Conservation (phyloP, 192 early-diverging fungal species). For the Entomortierella chlamydospora region DNA sequence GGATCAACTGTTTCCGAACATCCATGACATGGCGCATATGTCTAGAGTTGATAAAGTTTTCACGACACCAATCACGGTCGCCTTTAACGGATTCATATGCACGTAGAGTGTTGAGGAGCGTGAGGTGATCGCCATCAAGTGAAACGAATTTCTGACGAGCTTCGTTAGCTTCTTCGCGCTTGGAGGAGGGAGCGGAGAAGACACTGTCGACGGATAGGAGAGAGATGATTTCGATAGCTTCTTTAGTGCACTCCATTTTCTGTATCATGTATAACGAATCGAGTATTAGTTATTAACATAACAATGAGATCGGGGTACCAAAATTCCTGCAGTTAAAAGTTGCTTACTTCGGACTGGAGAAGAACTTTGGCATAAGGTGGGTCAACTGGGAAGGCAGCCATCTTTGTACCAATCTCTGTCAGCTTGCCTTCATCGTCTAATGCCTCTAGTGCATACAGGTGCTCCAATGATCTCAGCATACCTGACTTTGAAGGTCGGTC, state of each 20-base stretch:
- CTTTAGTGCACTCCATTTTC: conserved; percentile 81
- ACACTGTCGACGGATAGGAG: conserved; percentile 92
- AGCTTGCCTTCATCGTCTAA: conserved; percentile 85
- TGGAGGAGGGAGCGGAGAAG: conserved; percentile 89
- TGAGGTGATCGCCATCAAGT: conserved; percentile 94
- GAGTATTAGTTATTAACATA: too few species aligned
- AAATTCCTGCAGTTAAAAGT: too few species aligned
- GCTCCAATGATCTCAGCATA: conserved; percentile 87
- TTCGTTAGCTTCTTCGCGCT: conserved; percentile 85
- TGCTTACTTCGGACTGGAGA: conserved; percentile 75
- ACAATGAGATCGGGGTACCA: too few species aligned
- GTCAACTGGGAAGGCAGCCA: conserved; percentile 94
- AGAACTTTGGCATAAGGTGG: conserved; percentile 91
- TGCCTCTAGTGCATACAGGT: conserved; percentile 89
- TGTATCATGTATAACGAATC: conserved; percentile 7
- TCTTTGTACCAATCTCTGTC: conserved; percentile 80
- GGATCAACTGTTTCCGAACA: conserved; percentile 86
- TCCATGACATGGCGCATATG: conserved; percentile 89
- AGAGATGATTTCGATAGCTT: conserved; percentile 90
- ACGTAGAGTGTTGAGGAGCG: conserved; percentile 85
- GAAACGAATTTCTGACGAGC: conserved; percentile 85
- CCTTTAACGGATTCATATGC: conserved; percentile 83
- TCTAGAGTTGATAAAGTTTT: conserved; percentile 91
- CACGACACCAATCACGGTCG: conserved; percentile 87
- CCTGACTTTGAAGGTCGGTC: conserved; percentile 83